Percentiles rank a stretch among this genome's conserved stretches.
These are phyloP conservation scores for Nicotiana benthamiana DNA, from an alignment of 257 asterid genomes.

Conservation along the genomic window DNA sequence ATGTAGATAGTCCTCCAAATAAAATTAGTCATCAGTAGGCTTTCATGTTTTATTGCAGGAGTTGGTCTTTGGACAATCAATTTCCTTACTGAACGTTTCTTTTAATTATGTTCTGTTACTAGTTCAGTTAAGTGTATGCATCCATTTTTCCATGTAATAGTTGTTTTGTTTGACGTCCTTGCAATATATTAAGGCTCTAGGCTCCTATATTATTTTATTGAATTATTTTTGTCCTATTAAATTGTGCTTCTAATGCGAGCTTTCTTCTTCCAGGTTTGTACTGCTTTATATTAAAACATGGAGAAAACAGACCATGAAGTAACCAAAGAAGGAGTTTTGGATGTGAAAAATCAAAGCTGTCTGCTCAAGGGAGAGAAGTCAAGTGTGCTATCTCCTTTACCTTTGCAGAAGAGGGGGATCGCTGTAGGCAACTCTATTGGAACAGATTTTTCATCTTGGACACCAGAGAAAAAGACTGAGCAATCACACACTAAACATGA, in stretches of 20 bases:
- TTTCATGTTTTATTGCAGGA: neutral
- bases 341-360: slow-evolving; percentile 8
- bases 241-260: neutral
- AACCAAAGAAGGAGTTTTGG: neutral
- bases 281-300: slow-evolving; percentile 18
- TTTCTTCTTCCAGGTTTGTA: slow-evolving; percentile 7
- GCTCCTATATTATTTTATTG: neutral
- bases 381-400: slow-evolving; percentile 9
- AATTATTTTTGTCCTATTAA: neutral
- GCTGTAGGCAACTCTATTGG: slow-evolving; percentile 12
- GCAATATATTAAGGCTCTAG: neutral
- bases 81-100: neutral
- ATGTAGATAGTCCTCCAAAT: neutral
- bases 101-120: neutral
- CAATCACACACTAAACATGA: slow-evolving; percentile 28
- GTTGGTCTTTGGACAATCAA: neutral
- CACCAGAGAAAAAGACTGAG: slow-evolving; percentile 58
- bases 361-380: slow-evolving; percentile 3
- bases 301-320: slow-evolving; percentile 18
- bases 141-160: neutral
- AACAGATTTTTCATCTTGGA: slow-evolving; percentile 39
- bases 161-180: neutral
- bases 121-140: neutral
- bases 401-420: slow-evolving; percentile 17
- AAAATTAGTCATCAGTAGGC: neutral